Evolutionary conservation across 2,329 filamentous ascomycete genomes (phyloP), one percentile per base, ranked within the genome.

Genomic region (Celoporthe dispersa): DNA sequence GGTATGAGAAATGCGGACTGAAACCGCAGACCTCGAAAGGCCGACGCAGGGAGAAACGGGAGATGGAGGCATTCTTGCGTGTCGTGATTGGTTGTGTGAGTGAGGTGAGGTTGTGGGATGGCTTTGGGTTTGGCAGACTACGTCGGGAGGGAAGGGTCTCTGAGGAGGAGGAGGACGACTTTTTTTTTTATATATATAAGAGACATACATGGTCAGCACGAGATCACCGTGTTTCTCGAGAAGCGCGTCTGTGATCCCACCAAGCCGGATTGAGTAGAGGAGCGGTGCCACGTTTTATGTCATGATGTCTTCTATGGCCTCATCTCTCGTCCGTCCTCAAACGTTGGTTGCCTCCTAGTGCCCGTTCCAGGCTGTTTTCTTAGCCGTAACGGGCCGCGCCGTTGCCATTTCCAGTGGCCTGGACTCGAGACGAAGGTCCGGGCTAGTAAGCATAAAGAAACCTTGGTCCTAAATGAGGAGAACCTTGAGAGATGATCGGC

Each of bases 11-110:
- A 19, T 31, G 53, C 35, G 64, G 64, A 66, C 64, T 59, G 53
- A 14, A 60, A 60, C 64, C 64, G n/a, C 35, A 57, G 64, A 66
- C 64, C 64, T 37, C 33, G 28, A 48, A 51, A 41, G 64, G 64
- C 64, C 53, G 64, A 59, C 53, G 48, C 31, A 55, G 31, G 44
- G 6, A 61, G 55, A n/a, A n/a, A 25, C 51, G 33, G 19, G 37
- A 44, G 55, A n/a, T n/a, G 37, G 39, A 48, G 35, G 64, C 64
- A 66, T 66, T 57, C 53, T 59, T 19, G n/a, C 19, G 61, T 2
- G 35, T 14, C 3, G 35, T 16, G 60, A 25, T n/a, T 37, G 25
- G 39, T 28, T 3, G 11, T 63, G 37, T 63, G 60, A 28, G 37
- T 16, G 60, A 41, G 12, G 37, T 51, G 41, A n/a, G 19, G 16